These are phyloP conservation scores for Phytophthora ramorum DNA, from an alignment of 352 stramenopile species.

Conservation along the genomic window DNA sequence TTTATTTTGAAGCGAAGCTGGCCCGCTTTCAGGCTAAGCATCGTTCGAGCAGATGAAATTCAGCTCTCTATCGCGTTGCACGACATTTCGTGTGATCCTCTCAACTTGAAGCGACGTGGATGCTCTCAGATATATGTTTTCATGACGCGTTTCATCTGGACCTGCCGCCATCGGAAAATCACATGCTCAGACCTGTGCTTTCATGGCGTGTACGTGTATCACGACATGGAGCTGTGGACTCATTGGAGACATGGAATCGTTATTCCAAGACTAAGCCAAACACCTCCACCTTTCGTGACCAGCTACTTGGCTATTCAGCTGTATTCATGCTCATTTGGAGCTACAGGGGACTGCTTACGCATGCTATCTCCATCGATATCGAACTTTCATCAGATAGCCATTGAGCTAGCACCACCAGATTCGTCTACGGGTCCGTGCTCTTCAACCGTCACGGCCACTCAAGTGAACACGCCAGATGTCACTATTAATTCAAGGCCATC, in stretches of 20 bases:
- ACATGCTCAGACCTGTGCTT: background rate
- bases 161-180: background rate
- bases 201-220: too few species aligned
- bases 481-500: conserved; percentile 13
- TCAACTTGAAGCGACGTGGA: background rate
- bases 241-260: background rate
- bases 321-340: too few species aligned
- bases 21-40: too few species aligned
- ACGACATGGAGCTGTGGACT: background rate
- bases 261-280: too few species aligned
- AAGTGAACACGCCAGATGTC: background rate
- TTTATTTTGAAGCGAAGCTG: too few species aligned
- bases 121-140: background rate
- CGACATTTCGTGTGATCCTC: background rate
- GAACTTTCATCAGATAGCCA: too few species aligned
- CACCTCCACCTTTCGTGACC: too few species aligned
- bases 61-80: background rate
- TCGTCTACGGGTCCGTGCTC: background rate
- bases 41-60: too few species aligned
- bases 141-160: background rate
- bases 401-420: background rate
- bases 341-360: too few species aligned
- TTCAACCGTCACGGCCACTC: background rate
- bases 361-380: too few species aligned
- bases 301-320: too few species aligned